Evolutionary conservation across 208 protist species (phyloP), one percentile per base, ranked within the genome.

Genomic region (Acanthamoeba royreba): DNA sequence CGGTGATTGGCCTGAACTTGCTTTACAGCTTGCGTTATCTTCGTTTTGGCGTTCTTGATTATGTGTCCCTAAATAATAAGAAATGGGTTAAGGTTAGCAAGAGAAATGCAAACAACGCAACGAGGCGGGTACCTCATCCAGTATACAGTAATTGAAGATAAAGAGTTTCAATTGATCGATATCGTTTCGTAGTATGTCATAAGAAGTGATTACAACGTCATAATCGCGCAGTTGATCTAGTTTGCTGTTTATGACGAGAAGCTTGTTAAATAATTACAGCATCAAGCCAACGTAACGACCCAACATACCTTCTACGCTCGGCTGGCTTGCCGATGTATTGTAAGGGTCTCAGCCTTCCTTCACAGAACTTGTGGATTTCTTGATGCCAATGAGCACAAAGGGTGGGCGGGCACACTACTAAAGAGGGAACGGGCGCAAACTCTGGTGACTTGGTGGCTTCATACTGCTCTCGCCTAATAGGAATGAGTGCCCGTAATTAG

Each of bases 401-500:
- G 0, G 98, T 98, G 1, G 98, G 47, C 33, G 98, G 98, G 83
- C 97, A 98, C 13, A 99, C 95, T 2, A 99, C 96, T 0, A 99
- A 33, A 1, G 95, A 96, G 28, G 97, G 97, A 33, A 97, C 92
- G 3, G 77, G 63, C 4, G 83, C 89, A 22, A 66, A 79, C 58
- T 92, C 94, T 1, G 49, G 46, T 25, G 49, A 93, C 40, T 53
- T 3, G 17, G 53, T 77, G 2, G 87, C 87, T 11, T 72, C 42
- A 47, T 92, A 61, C n/a, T 92, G 31, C 17, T 52, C 40, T 7
- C 43, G 38, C 15, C n/a, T n/a, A n/a, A n/a, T n/a, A n/a, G n/a
- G n/a, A 88, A 72, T 47, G 38, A 38, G 43, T 94, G n/a, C n/a
- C n/a, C n/a, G n/a, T n/a, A n/a, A n/a, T n/a, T n/a, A n/a, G 31